Base-by-base conservation (phyloP, 768 basidiomycete species). In the Amanita rimosa region DNA sequence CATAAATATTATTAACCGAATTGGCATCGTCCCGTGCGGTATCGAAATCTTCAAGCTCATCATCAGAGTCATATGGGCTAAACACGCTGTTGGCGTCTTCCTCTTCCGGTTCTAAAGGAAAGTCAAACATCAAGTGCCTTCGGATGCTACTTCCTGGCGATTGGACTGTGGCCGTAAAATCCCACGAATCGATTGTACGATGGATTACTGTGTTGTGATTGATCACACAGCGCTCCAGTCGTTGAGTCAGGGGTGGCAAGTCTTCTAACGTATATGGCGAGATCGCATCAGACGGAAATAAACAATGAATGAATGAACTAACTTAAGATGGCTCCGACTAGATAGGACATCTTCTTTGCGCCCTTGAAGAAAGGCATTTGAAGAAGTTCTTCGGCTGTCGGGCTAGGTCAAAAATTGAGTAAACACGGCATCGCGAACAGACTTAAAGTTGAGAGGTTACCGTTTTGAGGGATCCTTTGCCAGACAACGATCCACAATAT, bases 401-500 rank as follows among this genome's bases (percentile, higher is more conserved):
- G 92, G 17, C 89, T 88, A 10, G 36, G 17, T 21, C 44, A 14
- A 21, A 41, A 14, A 50, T 36, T 41, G 11, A 13, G 33, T 44
- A 24, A 35, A 24, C 16, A 19, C 33, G 16, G 26, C 43, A 17
- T n/a, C n/a, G n/a, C 1, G 34, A 33, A 39, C 14, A 11, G 24
- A n/a, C 13, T 19, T 44, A 22, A 11, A 4, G 31, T 17, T n/a
- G 33, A n/a, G 43, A 17, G 53, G 58, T 35, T 54, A 81, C 87
- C 92, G 75, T 58, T 79, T 74, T 6, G 75, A 69, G 4, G 94
- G 91, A 60, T 96, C 88, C 62, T 95, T 95, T 49, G 72, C 68
- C 40, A 97, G 73, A 61, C 94, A 96, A 10, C 74, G 73, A 44
- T 85, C 85, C 13, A 96, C 72, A 44, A 93, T 73, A 49, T 93